Evolutionary conservation across 1,284 basidiomycete genomes (phyloP), one percentile per base, ranked within the genome.

Genomic region (Cryptococcus maquisensis): DNA sequence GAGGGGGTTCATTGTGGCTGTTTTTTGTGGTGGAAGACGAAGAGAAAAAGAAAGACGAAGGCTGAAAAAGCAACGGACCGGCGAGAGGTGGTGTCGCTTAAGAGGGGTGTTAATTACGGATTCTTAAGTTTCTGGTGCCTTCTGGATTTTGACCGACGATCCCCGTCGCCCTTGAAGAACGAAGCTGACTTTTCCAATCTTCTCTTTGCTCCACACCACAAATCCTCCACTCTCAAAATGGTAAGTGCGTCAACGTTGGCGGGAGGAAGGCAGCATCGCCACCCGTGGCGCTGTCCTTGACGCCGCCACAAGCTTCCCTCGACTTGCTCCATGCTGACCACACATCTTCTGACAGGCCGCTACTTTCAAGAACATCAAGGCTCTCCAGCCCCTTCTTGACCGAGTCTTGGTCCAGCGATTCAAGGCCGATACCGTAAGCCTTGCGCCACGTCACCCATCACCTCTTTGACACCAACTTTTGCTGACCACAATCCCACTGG

Each of bases 321-420:
- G 15, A 24, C 44, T 23, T 10, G 21, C 23, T 26, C 4, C 23
- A n/a, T 32, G 44, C 23, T 45, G 44, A 45, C 20, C 20, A 12
- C 21, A 28, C 44, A 26, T 32, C 28, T 10, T 10, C 28, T 6
- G 28, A 32, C 44, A 24, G 74, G 67, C 75, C 48, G 77, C 80
- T 58, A 93, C 92, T 28, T 90, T 96, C 86, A 94, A 91, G 79
- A 88, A 86, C 66, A 97, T 98, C 84, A 90, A 85, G 80, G 82
- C 93, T 52, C 78, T 98, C 65, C 80, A 92, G 64, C 95, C 95
- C 59, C 85, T 98, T 52, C 81, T 98, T 57, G 95, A 98, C 85
- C 90, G 95, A 65, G 90, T 98, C 62, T 83, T 98, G 60, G 93
- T 98, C 57, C 94, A 98, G 80, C 84, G 94, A 61, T 95, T 95